Conservation (phyloP, 2,329 filamentous ascomycete species). For the Leptographium galeiforme region DNA sequence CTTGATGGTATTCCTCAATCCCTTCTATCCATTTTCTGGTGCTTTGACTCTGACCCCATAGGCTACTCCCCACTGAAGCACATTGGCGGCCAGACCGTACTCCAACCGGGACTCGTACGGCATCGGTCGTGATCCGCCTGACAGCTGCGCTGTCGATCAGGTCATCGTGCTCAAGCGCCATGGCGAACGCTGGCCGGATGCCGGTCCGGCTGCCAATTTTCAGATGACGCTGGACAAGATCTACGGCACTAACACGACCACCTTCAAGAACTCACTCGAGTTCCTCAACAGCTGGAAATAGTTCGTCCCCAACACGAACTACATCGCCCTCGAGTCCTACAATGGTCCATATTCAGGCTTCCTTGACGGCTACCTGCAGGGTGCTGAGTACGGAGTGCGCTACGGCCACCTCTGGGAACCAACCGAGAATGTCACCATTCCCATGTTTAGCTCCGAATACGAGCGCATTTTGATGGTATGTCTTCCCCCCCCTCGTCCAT, state of each 20-base stretch:
- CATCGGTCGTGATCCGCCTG: constrained; percentile 40
- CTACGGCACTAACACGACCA: background rate
- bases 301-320: constrained; percentile 3
- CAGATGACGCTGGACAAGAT: constrained; percentile 4
- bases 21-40: background rate
- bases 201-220: constrained; percentile 26
- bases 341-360: constrained; percentile 8
- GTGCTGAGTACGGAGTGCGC: constrained; percentile 9
- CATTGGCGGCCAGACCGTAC: constrained; percentile 8
- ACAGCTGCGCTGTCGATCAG: constrained; percentile 44
- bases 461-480: constrained; percentile 39
- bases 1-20: background rate
- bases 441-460: constrained; percentile 30
- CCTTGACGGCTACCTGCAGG: constrained; percentile 8
- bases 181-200: constrained; percentile 49
- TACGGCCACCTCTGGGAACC: constrained; percentile 10
- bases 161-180: constrained; percentile 47
- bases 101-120: constrained; percentile 17
- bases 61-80: constrained; percentile 9
- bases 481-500: no score
- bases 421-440: constrained; percentile 5
- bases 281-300: constrained; percentile 8
- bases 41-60: background rate
- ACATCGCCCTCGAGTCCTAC: constrained; percentile 8
- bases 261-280: constrained; percentile 1